Conservation (phyloP, 768 basidiomycete genomes). For the Boletales sp. region DNA sequence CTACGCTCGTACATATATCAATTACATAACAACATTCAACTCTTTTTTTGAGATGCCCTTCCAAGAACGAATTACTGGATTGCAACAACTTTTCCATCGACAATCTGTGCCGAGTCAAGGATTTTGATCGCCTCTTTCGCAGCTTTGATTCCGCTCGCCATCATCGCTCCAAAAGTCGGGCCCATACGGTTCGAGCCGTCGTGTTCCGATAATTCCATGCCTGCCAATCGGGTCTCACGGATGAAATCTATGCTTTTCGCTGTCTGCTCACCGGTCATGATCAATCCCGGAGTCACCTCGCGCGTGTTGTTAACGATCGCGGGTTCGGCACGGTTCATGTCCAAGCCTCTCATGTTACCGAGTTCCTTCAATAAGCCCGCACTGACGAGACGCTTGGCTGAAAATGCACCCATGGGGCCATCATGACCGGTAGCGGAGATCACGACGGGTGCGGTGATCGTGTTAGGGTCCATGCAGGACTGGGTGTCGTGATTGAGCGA, state of each 20-base stretch:
- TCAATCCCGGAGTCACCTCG: conserved; percentile 71
- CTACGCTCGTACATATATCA: neutral
- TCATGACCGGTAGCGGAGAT: conserved; percentile 75
- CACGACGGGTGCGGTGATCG: conserved; percentile 75
- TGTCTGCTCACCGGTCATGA: conserved; percentile 58
- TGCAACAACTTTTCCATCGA: conserved; percentile 54
- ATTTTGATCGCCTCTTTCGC: conserved; percentile 60
- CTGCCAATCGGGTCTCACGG: conserved; percentile 29
- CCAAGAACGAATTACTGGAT: neutral
- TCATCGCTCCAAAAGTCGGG: conserved; percentile 80
- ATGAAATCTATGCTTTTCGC: neutral
- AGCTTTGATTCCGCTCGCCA: conserved; percentile 71
- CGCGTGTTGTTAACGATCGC: conserved; percentile 76
- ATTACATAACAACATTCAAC: conserved; percentile 8
- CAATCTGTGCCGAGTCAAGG: conserved; percentile 46
- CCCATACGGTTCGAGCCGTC: conserved; percentile 78
- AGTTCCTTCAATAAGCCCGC: conserved; percentile 70
- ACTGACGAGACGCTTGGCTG: conserved; percentile 74
- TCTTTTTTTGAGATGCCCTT: neutral
- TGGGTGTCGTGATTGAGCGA: conserved; percentile 69
- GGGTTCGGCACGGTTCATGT: conserved; percentile 81
- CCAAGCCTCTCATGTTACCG: conserved; percentile 76
- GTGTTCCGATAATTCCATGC: conserved; percentile 82
- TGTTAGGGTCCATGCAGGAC: conserved; percentile 76
- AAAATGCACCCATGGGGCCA: conserved; percentile 79